phyloP scores from a whole-genome alignment of 2,329 filamentous ascomycete genomes.

The Torrubiella hemipterigena region DNA sequence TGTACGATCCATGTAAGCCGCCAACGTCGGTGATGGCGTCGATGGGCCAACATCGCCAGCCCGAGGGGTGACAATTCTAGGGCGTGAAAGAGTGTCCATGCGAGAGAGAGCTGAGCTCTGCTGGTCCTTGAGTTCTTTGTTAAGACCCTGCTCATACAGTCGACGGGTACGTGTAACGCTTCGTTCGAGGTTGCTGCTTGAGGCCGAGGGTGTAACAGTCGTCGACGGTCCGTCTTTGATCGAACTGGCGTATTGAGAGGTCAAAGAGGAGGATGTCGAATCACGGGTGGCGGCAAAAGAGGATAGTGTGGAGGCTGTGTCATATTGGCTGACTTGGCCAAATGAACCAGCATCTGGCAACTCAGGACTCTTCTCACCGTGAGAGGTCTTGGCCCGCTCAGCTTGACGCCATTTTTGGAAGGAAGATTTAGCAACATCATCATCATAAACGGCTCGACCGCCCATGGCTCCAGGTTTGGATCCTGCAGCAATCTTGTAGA shows the following conservation, averaged over 20 bases:
- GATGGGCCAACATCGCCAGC: conserved; percentile 36
- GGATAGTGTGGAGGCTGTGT: conserved; percentile 75
- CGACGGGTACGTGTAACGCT: conserved; percentile 59
- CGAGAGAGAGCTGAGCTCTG: conserved; percentile 66
- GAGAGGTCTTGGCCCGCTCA: conserved; percentile 42
- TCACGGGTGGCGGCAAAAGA: conserved; percentile 57
- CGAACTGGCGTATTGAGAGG: conserved; percentile 43
- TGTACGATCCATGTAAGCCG: conserved; percentile 32
- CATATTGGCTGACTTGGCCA: conserved; percentile 38
- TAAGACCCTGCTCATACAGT: conserved; percentile 73
- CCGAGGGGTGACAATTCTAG: conserved; percentile 36
- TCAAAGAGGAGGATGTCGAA: conserved; percentile 80
- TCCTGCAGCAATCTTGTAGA: conserved; percentile 68
- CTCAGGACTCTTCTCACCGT: neutral
- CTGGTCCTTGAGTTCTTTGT: conserved; percentile 69
- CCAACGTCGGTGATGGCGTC: conserved; percentile 31
- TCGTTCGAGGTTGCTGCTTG: conserved; percentile 42
- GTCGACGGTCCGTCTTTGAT: conserved; percentile 36
- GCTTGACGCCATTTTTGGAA: conserved; percentile 65
- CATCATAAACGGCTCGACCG: conserved; percentile 69
- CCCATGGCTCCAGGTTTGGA: conserved; percentile 40
- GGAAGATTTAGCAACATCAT: conserved; percentile 71
- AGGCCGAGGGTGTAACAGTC: conserved; percentile 16
- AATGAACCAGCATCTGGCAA: conserved; percentile 24
- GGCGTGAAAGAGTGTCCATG: conserved; percentile 65